Base-by-base conservation (phyloP, 106 monocot species). In the Acanthochlamys bracteata region DNA sequence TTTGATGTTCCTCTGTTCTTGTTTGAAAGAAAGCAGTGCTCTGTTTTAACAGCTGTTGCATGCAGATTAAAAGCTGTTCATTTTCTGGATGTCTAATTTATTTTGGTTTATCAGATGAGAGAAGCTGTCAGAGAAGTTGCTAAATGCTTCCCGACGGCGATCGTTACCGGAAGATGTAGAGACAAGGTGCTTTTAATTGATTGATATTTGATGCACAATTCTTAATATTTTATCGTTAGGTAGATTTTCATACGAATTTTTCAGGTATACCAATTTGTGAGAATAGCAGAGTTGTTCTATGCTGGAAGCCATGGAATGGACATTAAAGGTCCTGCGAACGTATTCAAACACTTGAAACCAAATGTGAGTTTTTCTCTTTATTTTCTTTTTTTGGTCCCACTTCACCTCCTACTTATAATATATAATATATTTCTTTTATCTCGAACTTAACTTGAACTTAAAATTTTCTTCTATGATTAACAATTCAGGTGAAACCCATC, bases 231-330 rank as follows among this genome's bases (percentile, higher is more conserved):
- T 33, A n/a, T 14, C 49, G 53, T 59, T 10, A 4, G 1, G 24
- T 41, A 25, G 10, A 20, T 47, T 47, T 51, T 24, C 49, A 21
- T 40, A 26, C 39, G 46, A 17, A 7, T 26, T 42, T 19, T 25
- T 53, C 41, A 92, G 86, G 91, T 92, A 23, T 80, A 78, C 27
- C 57, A 72, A 46, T 93, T 93, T 57, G 92, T 92, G 41, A 61
- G 63, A 43, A 42, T 92, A 22, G 66, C 84, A 20, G 92, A 92
- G 76, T 60, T 92, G 11, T 92, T 88, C 79, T 92, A 92, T 22
- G 92, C 92, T 15, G 92, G 92, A 8, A 92, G 92, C 74, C 92
- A 92, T 71, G 93, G 93, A 41, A 85, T 93, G 93, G 93, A 93
- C 79, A 93, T 93, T 24, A 88, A 85, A 69, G 84, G 77, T 39